phyloP scores from a whole-genome alignment of 2,329 filamentous ascomycete genomes.

The Aspergillus sergii region DNA sequence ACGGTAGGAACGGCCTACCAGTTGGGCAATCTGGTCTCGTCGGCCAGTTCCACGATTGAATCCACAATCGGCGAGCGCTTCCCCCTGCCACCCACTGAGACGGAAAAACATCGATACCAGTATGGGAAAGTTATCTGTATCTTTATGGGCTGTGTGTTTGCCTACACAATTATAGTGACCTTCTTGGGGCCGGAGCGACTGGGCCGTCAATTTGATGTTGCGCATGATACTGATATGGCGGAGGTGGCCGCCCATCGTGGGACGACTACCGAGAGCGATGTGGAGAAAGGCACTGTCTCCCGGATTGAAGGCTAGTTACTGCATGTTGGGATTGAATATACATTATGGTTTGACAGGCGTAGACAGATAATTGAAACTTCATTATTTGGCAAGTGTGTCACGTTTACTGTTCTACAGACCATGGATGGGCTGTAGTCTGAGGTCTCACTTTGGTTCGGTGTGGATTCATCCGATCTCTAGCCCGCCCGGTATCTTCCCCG shows the following conservation, averaged over 20 bases:
- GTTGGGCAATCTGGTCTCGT: conserved; percentile 63
- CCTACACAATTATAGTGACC: conserved; percentile 58
- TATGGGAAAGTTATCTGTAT: conserved; percentile 88
- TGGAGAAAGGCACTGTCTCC: conserved; percentile 29
- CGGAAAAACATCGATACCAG: conserved; percentile 60
- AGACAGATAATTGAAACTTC: neutral
- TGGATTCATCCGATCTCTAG: neutral
- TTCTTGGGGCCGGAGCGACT: conserved; percentile 53
- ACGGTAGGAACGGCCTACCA: conserved; percentile 66
- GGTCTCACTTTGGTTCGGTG: neutral
- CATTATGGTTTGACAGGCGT: neutral
- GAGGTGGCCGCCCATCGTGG: conserved; percentile 43
- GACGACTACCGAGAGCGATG: conserved; percentile 28
- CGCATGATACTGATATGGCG: conserved; percentile 50
- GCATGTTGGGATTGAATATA: neutral
- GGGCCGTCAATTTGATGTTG: conserved; percentile 50
- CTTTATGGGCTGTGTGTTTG: conserved; percentile 84
- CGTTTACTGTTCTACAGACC: neutral
- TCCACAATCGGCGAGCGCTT: conserved; percentile 74
- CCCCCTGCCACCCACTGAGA: conserved; percentile 62
- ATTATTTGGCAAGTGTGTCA: neutral
- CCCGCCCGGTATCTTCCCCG: neutral
- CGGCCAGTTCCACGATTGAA: conserved; percentile 73
- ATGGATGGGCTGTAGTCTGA: neutral
- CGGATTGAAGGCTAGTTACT: neutral